phyloP scores from a whole-genome alignment of 2,329 filamentous ascomycete species.

The Fusarium sp. region DNA sequence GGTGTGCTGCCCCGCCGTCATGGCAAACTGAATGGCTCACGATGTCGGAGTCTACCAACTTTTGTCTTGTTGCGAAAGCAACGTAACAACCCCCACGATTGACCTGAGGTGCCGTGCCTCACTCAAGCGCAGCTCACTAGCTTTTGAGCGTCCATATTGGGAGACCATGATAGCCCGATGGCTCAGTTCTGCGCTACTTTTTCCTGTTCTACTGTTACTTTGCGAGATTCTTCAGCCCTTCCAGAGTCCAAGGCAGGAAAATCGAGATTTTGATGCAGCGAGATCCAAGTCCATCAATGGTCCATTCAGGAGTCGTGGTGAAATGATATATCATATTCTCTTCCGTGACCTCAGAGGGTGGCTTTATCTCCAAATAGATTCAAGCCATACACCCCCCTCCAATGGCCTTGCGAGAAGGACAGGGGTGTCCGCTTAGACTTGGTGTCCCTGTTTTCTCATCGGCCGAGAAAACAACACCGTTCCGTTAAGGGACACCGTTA shows the following conservation, averaged over 20 bases:
- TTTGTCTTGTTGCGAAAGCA: background rate
- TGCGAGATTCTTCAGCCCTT: conserved; percentile 14
- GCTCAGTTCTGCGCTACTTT: background rate
- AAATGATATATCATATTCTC: conserved; percentile 37
- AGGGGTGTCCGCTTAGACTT: conserved; percentile 18
- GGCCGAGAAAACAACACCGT: conserved; percentile 44
- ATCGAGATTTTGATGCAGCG: conserved; percentile 40
- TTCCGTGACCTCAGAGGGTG: conserved; percentile 24
- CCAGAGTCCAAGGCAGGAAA: conserved; percentile 9
- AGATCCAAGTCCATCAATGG: conserved; percentile 38
- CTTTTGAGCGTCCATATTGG: conserved; percentile 8
- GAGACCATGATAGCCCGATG: background rate
- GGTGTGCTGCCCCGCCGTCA: conserved; percentile 29
- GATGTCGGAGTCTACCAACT: conserved; percentile 3
- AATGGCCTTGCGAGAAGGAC: background rate
- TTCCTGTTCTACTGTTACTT: conserved; percentile 2
- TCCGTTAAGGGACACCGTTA: conserved; percentile 32
- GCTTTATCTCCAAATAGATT: conserved; percentile 32
- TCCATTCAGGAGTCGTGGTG: conserved; percentile 20
- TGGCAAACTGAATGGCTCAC: conserved; percentile 30
- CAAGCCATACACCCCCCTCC: background rate
- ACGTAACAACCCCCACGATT: conserved; percentile 20
- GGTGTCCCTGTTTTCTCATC: conserved; percentile 40
- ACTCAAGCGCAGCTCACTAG: conserved; percentile 11
- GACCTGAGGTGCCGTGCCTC: conserved; percentile 22